Conservation (phyloP, 371 early-diverging fungal genomes). For the Mortierella sp. region DNA sequence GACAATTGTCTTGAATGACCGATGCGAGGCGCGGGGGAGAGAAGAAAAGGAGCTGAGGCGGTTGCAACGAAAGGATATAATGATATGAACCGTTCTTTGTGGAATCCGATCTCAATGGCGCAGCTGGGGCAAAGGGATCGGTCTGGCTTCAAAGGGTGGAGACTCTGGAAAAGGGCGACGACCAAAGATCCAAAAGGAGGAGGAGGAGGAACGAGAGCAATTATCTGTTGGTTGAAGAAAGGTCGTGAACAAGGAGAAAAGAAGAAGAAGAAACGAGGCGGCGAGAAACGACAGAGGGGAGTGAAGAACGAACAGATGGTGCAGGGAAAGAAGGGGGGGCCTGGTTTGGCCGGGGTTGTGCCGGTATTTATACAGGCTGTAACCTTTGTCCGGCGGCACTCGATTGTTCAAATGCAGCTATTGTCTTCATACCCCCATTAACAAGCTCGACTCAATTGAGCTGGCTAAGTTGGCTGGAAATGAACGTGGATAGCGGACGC, state of each 20-base stretch:
- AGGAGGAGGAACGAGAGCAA: neutral
- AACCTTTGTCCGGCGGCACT: no score
- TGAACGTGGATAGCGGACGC: no score
- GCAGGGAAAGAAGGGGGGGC: neutral
- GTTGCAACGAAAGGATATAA: slow-evolving; percentile 33
- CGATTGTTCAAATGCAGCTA: no score
- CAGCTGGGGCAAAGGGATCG: slow-evolving; percentile 13
- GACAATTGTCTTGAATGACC: neutral
- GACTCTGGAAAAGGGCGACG: neutral
- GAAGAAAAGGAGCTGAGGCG: slow-evolving; percentile 1
- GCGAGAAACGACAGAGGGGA: neutral
- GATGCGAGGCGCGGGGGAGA: neutral
- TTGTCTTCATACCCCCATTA: no score
- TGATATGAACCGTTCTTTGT: slow-evolving; percentile 48
- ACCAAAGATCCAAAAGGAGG: slow-evolving; percentile 3
- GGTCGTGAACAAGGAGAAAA: neutral
- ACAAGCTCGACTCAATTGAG: no score
- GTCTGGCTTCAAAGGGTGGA: neutral
- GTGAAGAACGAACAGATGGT: no score
- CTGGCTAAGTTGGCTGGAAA: no score
- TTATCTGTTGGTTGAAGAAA: no score
- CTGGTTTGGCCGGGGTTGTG: no score
- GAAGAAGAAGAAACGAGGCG: neutral
- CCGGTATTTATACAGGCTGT: no score
- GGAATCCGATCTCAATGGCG: slow-evolving; percentile 17